Evolutionary conservation across 371 early-diverging fungal genomes (phyloP), one percentile per base, ranked within the genome.

Genomic region (Synchytrium microbalum): DNA sequence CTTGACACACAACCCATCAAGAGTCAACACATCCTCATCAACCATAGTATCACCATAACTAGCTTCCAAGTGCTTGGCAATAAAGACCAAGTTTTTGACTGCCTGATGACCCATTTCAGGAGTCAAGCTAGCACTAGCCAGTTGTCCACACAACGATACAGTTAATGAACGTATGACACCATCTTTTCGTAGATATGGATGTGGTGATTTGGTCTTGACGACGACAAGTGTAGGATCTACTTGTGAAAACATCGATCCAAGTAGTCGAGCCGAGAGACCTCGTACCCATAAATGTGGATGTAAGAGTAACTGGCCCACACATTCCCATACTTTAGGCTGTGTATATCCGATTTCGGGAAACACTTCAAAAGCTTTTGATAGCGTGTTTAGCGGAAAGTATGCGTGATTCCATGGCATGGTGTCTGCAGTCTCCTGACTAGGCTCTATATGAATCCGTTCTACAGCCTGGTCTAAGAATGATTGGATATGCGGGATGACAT

Each of bases 201-300:
- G 54, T 77, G 66, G 16, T 66, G 51, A 58, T 29, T 67, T 0
- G 58, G 55, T n/a, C 64, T 66, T 72, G 51, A 83, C 62, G 62
- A 64, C 64, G 2, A 61, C 75, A 5, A 83, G 79, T 26, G 76
- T 74, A 0, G 91, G 76, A 63, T 84, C 78, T 5, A 88, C 72
- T 8, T 76, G 78, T 23, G 88, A 72, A 69, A 93, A 92, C 54
- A 90, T 85, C 1, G 79, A 67, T 8, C 96, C 96, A 61, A 91
- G 77, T 3, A 94, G 70, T 58, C 90, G 78, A 3, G 85, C 78
- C 1, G 88, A 68, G 16, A 89, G 76, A 14, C 85, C 68, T 16
- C 94, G 88, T 32, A 94, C 81, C 96, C 95, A 97, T 2, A 86
- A 72, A 61, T 96, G 96, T 10, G 95, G 96, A 68, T 92, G 87